phyloP scores from a whole-genome alignment of 768 basidiomycete genomes.

The Boletus speciosus region DNA sequence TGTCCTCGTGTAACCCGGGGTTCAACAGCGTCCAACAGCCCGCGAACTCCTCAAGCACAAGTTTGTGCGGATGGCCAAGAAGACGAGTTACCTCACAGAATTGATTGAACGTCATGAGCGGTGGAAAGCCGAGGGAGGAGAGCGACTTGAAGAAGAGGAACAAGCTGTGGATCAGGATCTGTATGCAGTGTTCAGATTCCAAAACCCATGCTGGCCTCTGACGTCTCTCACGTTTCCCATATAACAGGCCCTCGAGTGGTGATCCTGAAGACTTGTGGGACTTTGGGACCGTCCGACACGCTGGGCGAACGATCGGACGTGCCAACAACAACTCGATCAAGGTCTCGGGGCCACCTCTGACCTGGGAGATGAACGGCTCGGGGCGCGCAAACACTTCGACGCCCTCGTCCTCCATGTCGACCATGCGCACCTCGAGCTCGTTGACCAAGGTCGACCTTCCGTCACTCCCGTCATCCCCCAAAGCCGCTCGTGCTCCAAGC shows the following conservation, averaged over 20 bases:
- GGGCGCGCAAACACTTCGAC: conserved; percentile 39
- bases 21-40: conserved; percentile 81
- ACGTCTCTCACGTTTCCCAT: background rate
- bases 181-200: conserved; percentile 40
- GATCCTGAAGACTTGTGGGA: conserved; percentile 92
- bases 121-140: conserved; percentile 90
- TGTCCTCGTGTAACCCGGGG: conserved; percentile 12
- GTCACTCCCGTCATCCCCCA: conserved; percentile 46
- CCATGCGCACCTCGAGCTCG: conserved; percentile 35
- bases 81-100: conserved; percentile 91
- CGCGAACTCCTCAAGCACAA: conserved; percentile 94
- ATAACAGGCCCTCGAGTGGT: conserved; percentile 46
- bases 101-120: conserved; percentile 92
- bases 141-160: conserved; percentile 68
- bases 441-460: conserved; percentile 61
- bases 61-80: conserved; percentile 92
- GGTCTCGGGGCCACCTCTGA: conserved; percentile 63
- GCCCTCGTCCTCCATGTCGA: conserved; percentile 37
- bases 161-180: conserved; percentile 56
- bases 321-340: conserved; percentile 48
- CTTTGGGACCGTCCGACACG: conserved; percentile 91
- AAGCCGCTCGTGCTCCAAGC: conserved; percentile 34
- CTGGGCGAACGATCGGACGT: conserved; percentile 66
- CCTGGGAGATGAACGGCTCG: conserved; percentile 75
- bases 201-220: background rate